These are phyloP conservation scores for Fomitopsis pinicola DNA, from an alignment of 1,284 basidiomycete genomes.

Conservation along the genomic window DNA sequence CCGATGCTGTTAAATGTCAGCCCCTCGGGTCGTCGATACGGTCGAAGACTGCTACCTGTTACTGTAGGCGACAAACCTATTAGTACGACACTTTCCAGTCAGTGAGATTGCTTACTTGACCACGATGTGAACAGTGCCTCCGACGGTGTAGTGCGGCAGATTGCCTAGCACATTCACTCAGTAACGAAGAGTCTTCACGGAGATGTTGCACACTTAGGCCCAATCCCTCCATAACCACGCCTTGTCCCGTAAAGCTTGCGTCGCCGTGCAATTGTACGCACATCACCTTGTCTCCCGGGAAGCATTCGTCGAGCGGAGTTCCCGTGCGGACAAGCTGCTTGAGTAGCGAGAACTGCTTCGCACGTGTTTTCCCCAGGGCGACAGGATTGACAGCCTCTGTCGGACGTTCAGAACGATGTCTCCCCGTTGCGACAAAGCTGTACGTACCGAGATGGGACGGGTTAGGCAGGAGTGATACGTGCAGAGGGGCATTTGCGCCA, in stretches of 20 bases:
- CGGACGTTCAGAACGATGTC: background rate
- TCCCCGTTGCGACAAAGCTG: conserved; percentile 9
- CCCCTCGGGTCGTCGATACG: too few species aligned
- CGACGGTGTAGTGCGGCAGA: conserved; percentile 84
- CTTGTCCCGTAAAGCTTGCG: conserved; percentile 86
- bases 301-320: conserved; percentile 56
- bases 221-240: conserved; percentile 84
- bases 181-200: background rate
- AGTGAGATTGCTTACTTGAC: conserved; percentile 64
- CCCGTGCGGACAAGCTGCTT: conserved; percentile 36
- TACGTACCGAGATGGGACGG: conserved; percentile 76
- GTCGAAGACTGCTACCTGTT: conserved; percentile 38
- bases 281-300: conserved; percentile 81
- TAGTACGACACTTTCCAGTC: background rate
- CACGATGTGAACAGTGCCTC: conserved; percentile 86
- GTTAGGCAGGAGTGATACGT: conserved; percentile 80
- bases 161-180: conserved; percentile 47
- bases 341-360: conserved; percentile 85
- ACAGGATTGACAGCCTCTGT: conserved; percentile 83
- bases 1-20: conserved; percentile 58
- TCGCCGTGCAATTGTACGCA: conserved; percentile 89
- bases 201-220: conserved; percentile 60
- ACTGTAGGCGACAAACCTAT: conserved; percentile 27
- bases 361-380: conserved; percentile 84
- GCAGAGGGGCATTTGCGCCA: conserved; percentile 45